Base-by-base conservation (phyloP, 495 filamentous ascomycete genomes). In the Bryoglossum gracile region DNA sequence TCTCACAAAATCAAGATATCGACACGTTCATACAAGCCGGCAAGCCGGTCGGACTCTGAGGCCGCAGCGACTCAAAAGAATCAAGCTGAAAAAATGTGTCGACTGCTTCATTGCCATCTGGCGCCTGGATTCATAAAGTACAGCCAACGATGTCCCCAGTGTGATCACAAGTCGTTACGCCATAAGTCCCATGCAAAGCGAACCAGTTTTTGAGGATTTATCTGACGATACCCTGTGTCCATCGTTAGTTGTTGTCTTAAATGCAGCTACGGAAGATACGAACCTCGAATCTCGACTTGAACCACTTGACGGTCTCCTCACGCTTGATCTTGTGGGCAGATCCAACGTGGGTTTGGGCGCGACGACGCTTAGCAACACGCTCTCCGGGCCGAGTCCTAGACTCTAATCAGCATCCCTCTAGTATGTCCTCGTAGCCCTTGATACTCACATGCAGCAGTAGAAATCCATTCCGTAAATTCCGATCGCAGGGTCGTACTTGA, bases 381-480 rank as follows among this genome's bases (percentile, higher is more conserved):
- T 94, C 88, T 76, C 94, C 94, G 53, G 91, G 94, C 61, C 94
- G 89, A 77, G 88, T 57, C 53, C 45, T 51, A 33, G 8, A 39
- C n/a, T 14, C 18, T 21, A 28, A 28, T 46, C 34, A 54, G 42
- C 25, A 36, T 8, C 24, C 3, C 14, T 22, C 16, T 32, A 6
- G 2, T 13, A 9, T 32, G 36, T 21, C 40, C 28, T 80, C 75
- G 62, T 84, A 16, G 16, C 16, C 16, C 34, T 4, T 4, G 34
- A 37, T 10, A 50, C 53, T 50, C 40, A 50, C 94, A 99, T 99
- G 87, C 91, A 96, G 86, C 83, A 88, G 85, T 95, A 99, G 81
- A 99, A 99, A 79, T 99, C 94, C 94, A 99, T 99, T 73, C 94
- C 94, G 80, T 99, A 99, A 74, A 99, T 97, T 80, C 91, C 91